A percentile compares a stretch with the other conserved stretches of the same genome.
These are phyloP conservation scores for Pterulicium gracile DNA, from an alignment of 1,284 basidiomycete genomes.

Conservation along the genomic window DNA sequence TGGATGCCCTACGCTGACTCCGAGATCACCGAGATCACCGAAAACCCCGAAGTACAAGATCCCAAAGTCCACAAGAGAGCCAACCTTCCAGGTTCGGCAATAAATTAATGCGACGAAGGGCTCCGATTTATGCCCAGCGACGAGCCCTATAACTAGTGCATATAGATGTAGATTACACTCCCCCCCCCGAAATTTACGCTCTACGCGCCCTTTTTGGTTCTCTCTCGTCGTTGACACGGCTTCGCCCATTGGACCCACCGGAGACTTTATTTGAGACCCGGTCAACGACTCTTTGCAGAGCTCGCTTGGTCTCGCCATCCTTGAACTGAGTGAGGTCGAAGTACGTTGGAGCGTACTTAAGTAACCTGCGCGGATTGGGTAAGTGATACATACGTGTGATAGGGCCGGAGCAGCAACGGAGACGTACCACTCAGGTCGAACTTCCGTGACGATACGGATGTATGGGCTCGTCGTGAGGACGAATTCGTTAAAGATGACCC, in stretches of 20 bases:
- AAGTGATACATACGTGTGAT: no score
- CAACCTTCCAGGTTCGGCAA: no score
- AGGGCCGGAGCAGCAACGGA: slow-evolving; percentile 1
- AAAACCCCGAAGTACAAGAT: no score
- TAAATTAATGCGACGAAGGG: no score
- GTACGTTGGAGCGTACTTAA: slow-evolving; percentile 76
- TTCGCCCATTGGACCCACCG: slow-evolving; percentile 14
- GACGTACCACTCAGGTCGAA: slow-evolving; percentile 77
- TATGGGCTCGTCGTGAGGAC: slow-evolving; percentile 86
- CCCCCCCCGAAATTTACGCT: no score
- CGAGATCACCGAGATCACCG: no score
- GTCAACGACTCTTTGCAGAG: slow-evolving; percentile 37
- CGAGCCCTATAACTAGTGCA: no score
- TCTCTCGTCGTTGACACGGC: slow-evolving; percentile 6
- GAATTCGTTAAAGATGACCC: slow-evolving; percentile 98
- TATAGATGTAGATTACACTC: no score
- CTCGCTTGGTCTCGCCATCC: slow-evolving; percentile 67
- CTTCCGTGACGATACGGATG: slow-evolving; percentile 87
- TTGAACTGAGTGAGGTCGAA: slow-evolving; percentile 64
- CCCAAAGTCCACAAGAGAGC: no score
- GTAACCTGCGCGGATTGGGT: slow-evolving; percentile 56
- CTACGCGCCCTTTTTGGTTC: slow-evolving; percentile 20
- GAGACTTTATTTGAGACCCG: slow-evolving; percentile 27
- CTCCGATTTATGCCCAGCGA: no score
- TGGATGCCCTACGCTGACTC: no score